These are phyloP conservation scores for Adansonia digitata DNA, from an alignment of 345 rosid species.

Conservation along the genomic window DNA sequence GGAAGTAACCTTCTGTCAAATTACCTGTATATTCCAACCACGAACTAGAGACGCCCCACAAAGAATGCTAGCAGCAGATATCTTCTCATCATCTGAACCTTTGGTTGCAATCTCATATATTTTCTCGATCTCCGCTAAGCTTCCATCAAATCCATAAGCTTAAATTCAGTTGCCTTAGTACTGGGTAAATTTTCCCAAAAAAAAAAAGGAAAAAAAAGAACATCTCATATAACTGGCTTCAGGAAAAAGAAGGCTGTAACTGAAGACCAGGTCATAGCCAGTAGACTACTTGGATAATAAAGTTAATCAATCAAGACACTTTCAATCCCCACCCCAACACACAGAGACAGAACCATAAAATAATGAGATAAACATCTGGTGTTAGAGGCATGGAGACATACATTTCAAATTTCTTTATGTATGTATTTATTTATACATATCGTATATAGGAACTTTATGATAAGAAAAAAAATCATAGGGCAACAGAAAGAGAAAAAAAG, in stretches of 20 bases:
- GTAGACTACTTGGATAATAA: constrained; percentile 14
- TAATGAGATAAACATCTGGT: neutral
- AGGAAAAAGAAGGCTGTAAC: constrained; percentile 39
- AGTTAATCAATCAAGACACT: neutral
- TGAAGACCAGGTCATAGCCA: constrained; percentile 34
- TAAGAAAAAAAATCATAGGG: neutral
- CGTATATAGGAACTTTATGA: neutral
- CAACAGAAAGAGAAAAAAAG: neutral
- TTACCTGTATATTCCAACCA: constrained; percentile 95
- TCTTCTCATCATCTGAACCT: constrained; percentile 90
- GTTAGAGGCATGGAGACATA: neutral
- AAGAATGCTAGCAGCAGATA: constrained; percentile 77
- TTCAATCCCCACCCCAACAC: neutral
- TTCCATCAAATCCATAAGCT: constrained; percentile 86
- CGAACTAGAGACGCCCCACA: constrained; percentile 96
- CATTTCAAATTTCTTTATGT: neutral
- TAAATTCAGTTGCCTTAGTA: constrained; percentile 61
- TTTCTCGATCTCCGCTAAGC: constrained; percentile 94
- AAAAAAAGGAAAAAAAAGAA: constrained; percentile 29
- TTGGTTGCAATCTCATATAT: constrained; percentile 77
- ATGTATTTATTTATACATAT: neutral
- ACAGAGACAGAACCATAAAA: neutral
- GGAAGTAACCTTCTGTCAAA: constrained; percentile 8
- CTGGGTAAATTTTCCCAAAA: constrained; percentile 35
- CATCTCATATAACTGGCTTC: constrained; percentile 66